Conservation (phyloP, 2,329 filamentous ascomycete species). For the Hymenoscyphus linearis region DNA sequence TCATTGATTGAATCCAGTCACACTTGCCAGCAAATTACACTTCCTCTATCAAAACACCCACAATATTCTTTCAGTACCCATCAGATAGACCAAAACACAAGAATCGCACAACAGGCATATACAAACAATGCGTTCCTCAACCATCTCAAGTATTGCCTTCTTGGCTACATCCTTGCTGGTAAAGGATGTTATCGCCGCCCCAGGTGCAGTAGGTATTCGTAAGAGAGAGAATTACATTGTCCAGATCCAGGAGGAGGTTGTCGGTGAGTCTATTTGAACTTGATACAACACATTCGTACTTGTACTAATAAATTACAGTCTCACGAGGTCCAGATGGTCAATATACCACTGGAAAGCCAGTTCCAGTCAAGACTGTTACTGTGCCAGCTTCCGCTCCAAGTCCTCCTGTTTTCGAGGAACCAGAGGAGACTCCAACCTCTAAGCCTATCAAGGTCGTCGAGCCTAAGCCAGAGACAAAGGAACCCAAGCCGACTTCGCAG, state of each 20-base stretch:
- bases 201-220: constrained; percentile 13
- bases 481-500: not conserved
- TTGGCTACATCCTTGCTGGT: constrained; percentile 30
- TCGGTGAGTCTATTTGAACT: not conserved
- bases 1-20: constrained; percentile 24
- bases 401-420: not conserved
- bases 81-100: not conserved
- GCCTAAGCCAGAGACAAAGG: too few species aligned
- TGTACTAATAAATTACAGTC: constrained; percentile 8
- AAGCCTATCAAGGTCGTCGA: not conserved
- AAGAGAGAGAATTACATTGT: constrained; percentile 20
- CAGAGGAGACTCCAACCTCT: not conserved
- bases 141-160: constrained; percentile 24
- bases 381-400: constrained; percentile 7
- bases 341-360: constrained; percentile 17
- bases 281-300: not conserved
- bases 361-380: constrained; percentile 19
- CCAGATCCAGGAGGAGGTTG: constrained; percentile 14
- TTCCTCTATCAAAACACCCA: not conserved
- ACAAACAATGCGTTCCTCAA: constrained; percentile 25
- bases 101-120: not conserved
- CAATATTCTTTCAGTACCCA: not conserved
- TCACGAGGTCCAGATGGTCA: constrained; percentile 22
- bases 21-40: not conserved
- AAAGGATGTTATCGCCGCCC: constrained; percentile 23